A percentile compares a stretch with the other conserved stretches of the same genome.
Evolutionary conservation across 2,329 filamentous ascomycete species (phyloP).

Genomic region (Gnomoniopsis smithogilvyi): DNA sequence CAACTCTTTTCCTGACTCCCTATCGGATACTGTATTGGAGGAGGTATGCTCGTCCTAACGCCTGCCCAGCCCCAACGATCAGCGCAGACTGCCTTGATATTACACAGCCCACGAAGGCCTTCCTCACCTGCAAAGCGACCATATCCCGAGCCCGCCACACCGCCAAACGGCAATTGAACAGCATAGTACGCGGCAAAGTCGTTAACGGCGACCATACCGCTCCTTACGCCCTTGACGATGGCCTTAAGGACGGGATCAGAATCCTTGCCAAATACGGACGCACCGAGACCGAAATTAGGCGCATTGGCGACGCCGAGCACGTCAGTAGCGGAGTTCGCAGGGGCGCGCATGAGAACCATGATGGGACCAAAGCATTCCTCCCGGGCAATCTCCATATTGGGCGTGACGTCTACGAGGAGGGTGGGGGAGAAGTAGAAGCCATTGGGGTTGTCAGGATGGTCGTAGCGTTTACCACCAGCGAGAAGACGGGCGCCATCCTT

Average conservation of each 20-base stretch:
- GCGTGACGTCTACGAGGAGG: conserved; percentile 83
- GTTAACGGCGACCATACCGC: conserved; percentile 92
- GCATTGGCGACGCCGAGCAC: conserved; percentile 80
- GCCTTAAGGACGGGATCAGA: conserved; percentile 55
- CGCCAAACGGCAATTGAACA: conserved; percentile 91
- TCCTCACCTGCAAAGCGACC: conserved; percentile 91
- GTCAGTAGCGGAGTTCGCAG: conserved; percentile 53
- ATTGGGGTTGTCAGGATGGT: conserved; percentile 68
- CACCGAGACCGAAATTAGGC: conserved; percentile 81
- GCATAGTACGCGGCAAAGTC: conserved; percentile 95
- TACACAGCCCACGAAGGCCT: conserved; percentile 79
- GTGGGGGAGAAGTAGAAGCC: conserved; percentile 95
- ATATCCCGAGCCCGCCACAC: conserved; percentile 84
- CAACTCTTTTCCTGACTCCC: conserved; percentile 60
- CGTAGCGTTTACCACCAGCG: conserved; percentile 69
- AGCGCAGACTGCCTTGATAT: conserved; percentile 80
- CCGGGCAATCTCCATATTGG: conserved; percentile 80
- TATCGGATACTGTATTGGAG: conserved; percentile 79
- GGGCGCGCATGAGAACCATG: conserved; percentile 77
- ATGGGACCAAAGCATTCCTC: conserved; percentile 92
- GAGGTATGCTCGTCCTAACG: conserved; percentile 74
- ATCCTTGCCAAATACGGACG: conserved; percentile 78
- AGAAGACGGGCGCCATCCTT: conserved; percentile 75
- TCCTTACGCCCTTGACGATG: conserved; percentile 67
- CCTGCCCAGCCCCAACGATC: conserved; percentile 65